phyloP scores from a whole-genome alignment of 768 basidiomycete species.

The Pleurotus giganteus region DNA sequence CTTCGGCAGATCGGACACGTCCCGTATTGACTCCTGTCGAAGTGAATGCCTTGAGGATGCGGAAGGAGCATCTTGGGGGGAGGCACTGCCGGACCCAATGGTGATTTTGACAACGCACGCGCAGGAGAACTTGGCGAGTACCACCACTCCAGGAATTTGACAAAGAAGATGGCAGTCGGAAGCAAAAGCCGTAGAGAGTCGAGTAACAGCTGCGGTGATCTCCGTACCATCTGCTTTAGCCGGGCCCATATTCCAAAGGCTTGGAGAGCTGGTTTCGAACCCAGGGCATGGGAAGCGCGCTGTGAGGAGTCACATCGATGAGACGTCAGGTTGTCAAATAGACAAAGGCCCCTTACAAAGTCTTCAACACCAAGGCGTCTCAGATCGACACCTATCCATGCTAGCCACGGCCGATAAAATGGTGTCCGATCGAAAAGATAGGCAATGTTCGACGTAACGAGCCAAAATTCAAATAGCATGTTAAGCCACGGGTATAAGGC shows the following conservation, averaged over 20 bases:
- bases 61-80: constrained; percentile 76
- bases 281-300: constrained; percentile 38
- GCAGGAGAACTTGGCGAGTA: constrained; percentile 92
- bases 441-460: constrained; percentile 79
- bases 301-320: constrained; percentile 20
- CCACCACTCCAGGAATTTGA: constrained; percentile 99
- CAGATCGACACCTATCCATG: constrained; percentile 81
- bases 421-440: constrained; percentile 88
- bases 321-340: constrained; percentile 2
- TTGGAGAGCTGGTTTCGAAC: constrained; percentile 27
- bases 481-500: constrained; percentile 80
- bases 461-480: constrained; percentile 73
- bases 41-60: constrained; percentile 67
- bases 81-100: constrained; percentile 67
- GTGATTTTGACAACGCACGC: constrained; percentile 61
- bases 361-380: constrained; percentile 79
- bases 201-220: constrained; percentile 62
- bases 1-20: constrained; percentile 79
- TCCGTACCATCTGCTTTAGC: constrained; percentile 45
- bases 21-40: constrained; percentile 70
- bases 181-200: constrained; percentile 79
- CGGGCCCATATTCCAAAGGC: constrained; percentile 37
- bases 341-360: constrained; percentile 50
- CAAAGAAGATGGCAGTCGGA: constrained; percentile 88
- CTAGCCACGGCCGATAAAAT: constrained; percentile 90